These are phyloP conservation scores for Erythrophleum ivorense DNA, from an alignment of 331 rosid genomes.

Conservation along the genomic window DNA sequence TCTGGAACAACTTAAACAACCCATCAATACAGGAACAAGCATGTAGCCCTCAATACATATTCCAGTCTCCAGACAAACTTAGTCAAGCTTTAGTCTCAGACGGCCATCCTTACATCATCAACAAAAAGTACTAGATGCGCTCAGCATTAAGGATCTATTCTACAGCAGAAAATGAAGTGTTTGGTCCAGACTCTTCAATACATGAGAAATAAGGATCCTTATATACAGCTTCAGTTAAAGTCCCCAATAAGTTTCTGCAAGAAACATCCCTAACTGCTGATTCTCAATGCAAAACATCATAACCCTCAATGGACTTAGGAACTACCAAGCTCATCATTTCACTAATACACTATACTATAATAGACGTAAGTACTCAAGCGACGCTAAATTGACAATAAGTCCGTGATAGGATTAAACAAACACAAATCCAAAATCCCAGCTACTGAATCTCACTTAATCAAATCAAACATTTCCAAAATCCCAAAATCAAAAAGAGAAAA, in stretches of 20 bases:
- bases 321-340: not conserved
- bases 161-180: not conserved
- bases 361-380: not conserved
- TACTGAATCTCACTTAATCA: not conserved
- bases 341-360: not conserved
- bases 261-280: not conserved
- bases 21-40: constrained; percentile 4
- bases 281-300: not conserved
- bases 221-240: constrained; percentile 63
- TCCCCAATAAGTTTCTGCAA: constrained; percentile 61
- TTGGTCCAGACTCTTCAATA: not conserved
- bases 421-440: constrained; percentile 3
- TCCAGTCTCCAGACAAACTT: not conserved
- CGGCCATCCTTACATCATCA: not conserved
- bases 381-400: not conserved
- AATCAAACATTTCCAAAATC: not conserved
- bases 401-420: not conserved
- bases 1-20: not conserved
- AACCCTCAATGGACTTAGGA: not conserved
- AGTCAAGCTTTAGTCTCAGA: not conserved
- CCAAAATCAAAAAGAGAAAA: not conserved
- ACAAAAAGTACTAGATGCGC: not conserved
- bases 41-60: not conserved
- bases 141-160: not conserved
- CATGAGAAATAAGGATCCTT: not conserved